phyloP scores from a whole-genome alignment of 352 stramenopile genomes.

The Pythium grandisporangium region DNA sequence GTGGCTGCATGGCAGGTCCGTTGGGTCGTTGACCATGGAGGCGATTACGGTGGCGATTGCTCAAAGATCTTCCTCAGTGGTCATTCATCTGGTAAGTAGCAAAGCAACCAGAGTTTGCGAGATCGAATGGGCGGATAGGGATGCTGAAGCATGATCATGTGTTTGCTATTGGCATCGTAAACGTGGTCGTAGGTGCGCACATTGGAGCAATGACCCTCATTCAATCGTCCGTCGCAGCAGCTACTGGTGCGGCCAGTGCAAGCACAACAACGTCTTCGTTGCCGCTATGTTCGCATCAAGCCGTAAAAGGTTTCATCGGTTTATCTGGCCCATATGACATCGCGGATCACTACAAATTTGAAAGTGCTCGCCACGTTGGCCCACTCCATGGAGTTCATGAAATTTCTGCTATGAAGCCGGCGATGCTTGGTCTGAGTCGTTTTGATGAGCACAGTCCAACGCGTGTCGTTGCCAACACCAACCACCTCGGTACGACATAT shows the following conservation, averaged over 20 bases:
- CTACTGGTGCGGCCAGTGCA: not conserved
- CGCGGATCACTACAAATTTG: slow-evolving; percentile 62
- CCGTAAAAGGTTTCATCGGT: slow-evolving; percentile 52
- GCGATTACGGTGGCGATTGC: slow-evolving; percentile 34
- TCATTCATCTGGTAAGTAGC: slow-evolving; percentile 43
- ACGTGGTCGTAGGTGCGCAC: slow-evolving; percentile 23
- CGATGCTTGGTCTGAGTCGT: slow-evolving; percentile 48
- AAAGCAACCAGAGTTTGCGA: too few species aligned
- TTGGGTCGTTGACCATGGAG: slow-evolving; percentile 43
- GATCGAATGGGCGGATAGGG: too few species aligned
- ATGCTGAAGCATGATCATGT: too few species aligned
- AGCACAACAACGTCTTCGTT: not conserved
- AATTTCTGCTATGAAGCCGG: slow-evolving; percentile 71
- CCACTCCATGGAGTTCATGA: slow-evolving; percentile 45
- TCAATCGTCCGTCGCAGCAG: slow-evolving; percentile 29
- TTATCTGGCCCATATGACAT: slow-evolving; percentile 65
- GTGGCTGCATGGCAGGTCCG: slow-evolving; percentile 28
- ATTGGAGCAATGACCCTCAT: slow-evolving; percentile 42
- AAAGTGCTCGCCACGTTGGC: slow-evolving; percentile 42
- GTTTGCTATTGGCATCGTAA: too few species aligned
- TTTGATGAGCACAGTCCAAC: slow-evolving; percentile 48
- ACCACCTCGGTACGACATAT: slow-evolving; percentile 12
- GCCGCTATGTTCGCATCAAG: slow-evolving; percentile 1
- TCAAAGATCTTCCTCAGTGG: slow-evolving; percentile 41
- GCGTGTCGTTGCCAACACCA: slow-evolving; percentile 18